A percentile compares a stretch with the other conserved stretches of the same genome.
Evolutionary conservation across 1,284 basidiomycete species (phyloP).

Genomic region (Austroboletus niveus): DNA sequence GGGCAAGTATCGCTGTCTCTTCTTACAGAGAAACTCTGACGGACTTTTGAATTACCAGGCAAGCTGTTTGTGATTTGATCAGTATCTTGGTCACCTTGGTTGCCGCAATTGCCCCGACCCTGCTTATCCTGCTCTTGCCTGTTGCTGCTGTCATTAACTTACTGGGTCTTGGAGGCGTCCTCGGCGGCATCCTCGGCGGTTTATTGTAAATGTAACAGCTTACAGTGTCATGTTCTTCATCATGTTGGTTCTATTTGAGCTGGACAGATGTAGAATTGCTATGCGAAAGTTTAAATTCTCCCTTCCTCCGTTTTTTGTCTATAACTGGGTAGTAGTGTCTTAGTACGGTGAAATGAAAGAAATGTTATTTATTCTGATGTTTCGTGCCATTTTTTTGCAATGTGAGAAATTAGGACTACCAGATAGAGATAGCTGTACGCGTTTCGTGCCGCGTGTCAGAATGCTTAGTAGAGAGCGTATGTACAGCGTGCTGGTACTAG

Average conservation of each 20-base stretch:
- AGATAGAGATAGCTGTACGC: no score
- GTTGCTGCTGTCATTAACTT: conserved; percentile 4
- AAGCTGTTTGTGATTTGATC: conserved; percentile 6
- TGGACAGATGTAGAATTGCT: background rate
- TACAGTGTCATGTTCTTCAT: background rate
- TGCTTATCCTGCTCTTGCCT: conserved; percentile 8
- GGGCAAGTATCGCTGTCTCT: background rate
- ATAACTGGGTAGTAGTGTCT: background rate
- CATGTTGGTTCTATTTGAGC: background rate
- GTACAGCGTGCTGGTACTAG: no score
- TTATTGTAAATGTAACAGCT: conserved; percentile 2
- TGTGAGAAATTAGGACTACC: no score
- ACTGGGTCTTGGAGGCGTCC: conserved; percentile 8
- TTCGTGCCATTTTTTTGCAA: background rate
- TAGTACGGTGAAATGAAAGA: background rate
- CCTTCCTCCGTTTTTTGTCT: background rate
- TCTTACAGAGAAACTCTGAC: conserved; percentile 1
- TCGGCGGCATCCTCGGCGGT: conserved; percentile 5
- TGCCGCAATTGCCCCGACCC: background rate
- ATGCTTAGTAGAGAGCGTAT: no score
- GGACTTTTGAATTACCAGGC: background rate
- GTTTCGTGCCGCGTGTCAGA: no score
- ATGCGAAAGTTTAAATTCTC: background rate
- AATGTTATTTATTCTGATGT: background rate
- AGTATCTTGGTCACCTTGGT: conserved; percentile 6